Evolutionary conservation across 2,329 filamentous ascomycete species (phyloP), one percentile per base, ranked within the genome.

Genomic region (Cryphonectria radicalis): DNA sequence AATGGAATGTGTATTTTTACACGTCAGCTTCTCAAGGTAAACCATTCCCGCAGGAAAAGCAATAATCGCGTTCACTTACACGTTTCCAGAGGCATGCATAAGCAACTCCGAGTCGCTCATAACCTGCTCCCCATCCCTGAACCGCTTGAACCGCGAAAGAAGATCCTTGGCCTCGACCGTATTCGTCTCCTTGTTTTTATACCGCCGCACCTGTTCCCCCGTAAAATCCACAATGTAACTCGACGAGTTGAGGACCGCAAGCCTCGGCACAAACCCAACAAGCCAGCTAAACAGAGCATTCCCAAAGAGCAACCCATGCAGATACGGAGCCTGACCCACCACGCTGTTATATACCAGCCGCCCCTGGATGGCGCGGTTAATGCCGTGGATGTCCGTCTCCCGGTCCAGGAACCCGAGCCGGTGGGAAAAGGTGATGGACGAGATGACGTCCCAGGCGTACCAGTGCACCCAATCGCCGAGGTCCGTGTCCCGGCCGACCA

Each of bases 361-460:
- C 17, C 37, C 46, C 53, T 19, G 19, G 28, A 70, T 42, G 28
- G 68, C 53, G 11, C 28, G 17, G 3, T 66, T 66, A 32, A 75
- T 70, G 4, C 66, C 69, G 57, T 73, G 63, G 35, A 75, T 72
- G 42, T 75, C 74, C 46, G 35, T 64, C 32, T 70, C 69, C 3
- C 42, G 53, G 37, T 73, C 72, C 65, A 73, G 71, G 66, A 74
- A 74, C 0, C 73, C 73, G 6, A 74, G 63, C 2, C 71, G 72
- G 40, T 74, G 67, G 42, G 68, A 71, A 43, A 74, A 74, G 14
- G 73, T 71, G 40, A 73, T 69, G 43, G 57, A 50, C 1, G 66
- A 69, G 42, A 71, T 60, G 14, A 71, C 43, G 19, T 71, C 70
- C 57, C 68, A 68, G 8, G 66, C 70, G 10, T 63, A 71, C 65